These are phyloP conservation scores for Erigeron philadelphicus DNA, from an alignment of 140 eudicot genomes.

Conservation along the genomic window DNA sequence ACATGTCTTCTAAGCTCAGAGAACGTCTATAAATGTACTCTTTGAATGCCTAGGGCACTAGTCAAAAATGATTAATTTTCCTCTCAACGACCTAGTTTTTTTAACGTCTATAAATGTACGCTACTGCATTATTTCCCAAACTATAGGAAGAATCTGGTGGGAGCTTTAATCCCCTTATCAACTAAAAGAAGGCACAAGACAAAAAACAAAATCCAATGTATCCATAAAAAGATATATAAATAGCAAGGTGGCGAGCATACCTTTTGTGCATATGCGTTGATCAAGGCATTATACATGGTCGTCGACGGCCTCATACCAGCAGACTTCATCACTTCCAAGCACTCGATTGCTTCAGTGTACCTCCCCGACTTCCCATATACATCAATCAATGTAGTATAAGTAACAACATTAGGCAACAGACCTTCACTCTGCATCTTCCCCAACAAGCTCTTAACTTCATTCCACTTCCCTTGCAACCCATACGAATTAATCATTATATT, in stretches of 20 bases:
- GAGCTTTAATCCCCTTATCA: not conserved
- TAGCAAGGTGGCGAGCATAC: constrained; percentile 35
- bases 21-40: not conserved
- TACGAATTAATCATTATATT: constrained; percentile 78
- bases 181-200: not conserved
- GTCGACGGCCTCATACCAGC: constrained; percentile 78
- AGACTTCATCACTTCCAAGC: constrained; percentile 83
- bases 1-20: not conserved
- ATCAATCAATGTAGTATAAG: constrained; percentile 79
- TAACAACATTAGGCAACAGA: constrained; percentile 70
- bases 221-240: not conserved
- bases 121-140: not conserved
- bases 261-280: constrained; percentile 95
- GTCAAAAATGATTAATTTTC: not conserved
- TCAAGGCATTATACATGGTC: constrained; percentile 89
- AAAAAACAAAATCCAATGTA: not conserved
- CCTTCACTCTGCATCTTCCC: constrained; percentile 87
- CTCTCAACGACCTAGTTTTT: not conserved
- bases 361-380: constrained; percentile 84
- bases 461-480: constrained; percentile 84
- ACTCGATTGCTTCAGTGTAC: constrained; percentile 81
- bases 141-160: not conserved
- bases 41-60: not conserved
- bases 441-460: constrained; percentile 51
- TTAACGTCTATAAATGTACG: too few species aligned